Evolutionary conservation across 2,329 filamentous ascomycete species (phyloP).

Genomic region (Orbilia ellipsospora): DNA sequence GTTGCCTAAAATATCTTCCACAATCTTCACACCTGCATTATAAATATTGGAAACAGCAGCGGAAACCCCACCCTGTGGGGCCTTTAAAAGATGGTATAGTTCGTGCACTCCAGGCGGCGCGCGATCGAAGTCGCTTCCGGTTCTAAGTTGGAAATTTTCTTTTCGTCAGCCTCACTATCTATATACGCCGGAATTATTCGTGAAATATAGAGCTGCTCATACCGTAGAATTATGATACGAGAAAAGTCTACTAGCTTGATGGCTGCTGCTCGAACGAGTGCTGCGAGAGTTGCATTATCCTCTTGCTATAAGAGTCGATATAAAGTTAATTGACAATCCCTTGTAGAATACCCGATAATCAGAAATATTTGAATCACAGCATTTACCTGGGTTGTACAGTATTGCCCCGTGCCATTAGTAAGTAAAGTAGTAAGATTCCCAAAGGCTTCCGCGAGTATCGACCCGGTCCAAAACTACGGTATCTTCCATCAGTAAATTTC

Average conservation of each 20-base stretch:
- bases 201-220: slow-evolving; percentile 61
- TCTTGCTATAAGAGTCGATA: slow-evolving; percentile 60
- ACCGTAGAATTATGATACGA: slow-evolving; percentile 74
- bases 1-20: slow-evolving; percentile 71
- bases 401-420: slow-evolving; percentile 75
- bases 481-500: not conserved
- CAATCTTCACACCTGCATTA: slow-evolving; percentile 73
- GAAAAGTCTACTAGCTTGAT: slow-evolving; percentile 72
- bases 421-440: slow-evolving; percentile 72
- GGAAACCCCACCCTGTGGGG: slow-evolving; percentile 72
- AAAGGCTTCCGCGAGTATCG: slow-evolving; percentile 71
- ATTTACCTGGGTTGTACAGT: slow-evolving; percentile 70
- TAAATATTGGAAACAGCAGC: slow-evolving; percentile 75
- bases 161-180: not conserved
- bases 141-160: not conserved
- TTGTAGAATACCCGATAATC: too few relatives aligned
- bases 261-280: slow-evolving; percentile 71
- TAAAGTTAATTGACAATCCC: too few relatives aligned
- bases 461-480: slow-evolving; percentile 71
- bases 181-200: slow-evolving; percentile 17
- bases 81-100: slow-evolving; percentile 70
- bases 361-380: too few relatives aligned
- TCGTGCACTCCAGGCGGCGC: slow-evolving; percentile 70
- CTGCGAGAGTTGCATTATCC: slow-evolving; percentile 76
- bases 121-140: slow-evolving; percentile 76